Evolutionary conservation across 192 early-diverging fungal species (phyloP).

Genomic region (Cetraspora pellucida): DNA sequence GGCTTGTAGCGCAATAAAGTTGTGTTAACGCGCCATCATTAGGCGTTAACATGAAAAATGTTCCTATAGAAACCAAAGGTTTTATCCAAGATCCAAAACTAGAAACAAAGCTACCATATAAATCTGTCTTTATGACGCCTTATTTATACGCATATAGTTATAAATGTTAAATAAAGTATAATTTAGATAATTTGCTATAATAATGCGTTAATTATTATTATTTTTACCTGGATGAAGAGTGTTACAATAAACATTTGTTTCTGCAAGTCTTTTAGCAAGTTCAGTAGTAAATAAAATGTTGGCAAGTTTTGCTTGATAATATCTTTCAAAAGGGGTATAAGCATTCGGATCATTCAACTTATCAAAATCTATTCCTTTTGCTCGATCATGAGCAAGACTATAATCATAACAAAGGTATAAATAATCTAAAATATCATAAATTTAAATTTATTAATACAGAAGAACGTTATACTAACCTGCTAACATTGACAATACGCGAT

Average conservation of each 20-base stretch:
- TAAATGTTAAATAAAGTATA: background rate
- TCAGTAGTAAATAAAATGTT: conserved; percentile 55
- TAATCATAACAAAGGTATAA: conserved; percentile 43
- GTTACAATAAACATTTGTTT: conserved; percentile 43
- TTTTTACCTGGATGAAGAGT: conserved; percentile 56
- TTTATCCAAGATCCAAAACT: background rate
- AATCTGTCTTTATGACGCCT: background rate
- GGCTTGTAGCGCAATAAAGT: conserved; percentile 53
- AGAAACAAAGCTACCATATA: background rate
- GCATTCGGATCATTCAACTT: too few relatives aligned
- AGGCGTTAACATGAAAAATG: conserved; percentile 27
- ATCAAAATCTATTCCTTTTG: conserved; percentile 40
- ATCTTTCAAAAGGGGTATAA: conserved; percentile 36
- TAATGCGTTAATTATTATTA: too few relatives aligned
- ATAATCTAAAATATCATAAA: conserved; percentile 32
- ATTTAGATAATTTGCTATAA: background rate
- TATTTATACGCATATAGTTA: background rate
- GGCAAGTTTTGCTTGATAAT: conserved; percentile 59
- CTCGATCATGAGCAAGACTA: conserved; percentile 43
- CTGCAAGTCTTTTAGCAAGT: conserved; percentile 43
- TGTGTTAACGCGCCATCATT: conserved; percentile 52
- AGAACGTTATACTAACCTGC: conserved; percentile 2
- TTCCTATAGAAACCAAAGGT: background rate
- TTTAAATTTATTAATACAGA: background rate
- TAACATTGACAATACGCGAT: conserved; percentile 56